phyloP scores from a whole-genome alignment of 192 early-diverging fungal genomes.

The Gigaspora rosea region DNA sequence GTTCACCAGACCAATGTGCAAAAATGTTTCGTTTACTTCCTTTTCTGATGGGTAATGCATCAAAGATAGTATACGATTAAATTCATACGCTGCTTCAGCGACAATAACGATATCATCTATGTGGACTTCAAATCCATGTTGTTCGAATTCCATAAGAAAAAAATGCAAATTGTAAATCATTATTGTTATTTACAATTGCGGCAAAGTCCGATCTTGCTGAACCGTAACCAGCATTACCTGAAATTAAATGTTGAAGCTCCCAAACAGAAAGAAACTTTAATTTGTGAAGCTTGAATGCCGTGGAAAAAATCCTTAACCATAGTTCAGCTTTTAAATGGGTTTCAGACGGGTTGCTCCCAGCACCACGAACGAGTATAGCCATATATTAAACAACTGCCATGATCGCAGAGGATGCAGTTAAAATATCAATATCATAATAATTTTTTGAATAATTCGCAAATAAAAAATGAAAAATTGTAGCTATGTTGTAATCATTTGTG shows the following conservation, averaged over 20 bases:
- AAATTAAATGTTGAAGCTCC: slow-evolving; percentile 19
- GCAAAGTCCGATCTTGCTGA: slow-evolving; percentile 27
- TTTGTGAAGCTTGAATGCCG: background rate
- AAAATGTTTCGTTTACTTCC: slow-evolving; percentile 12
- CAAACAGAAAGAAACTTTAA: slow-evolving; percentile 17
- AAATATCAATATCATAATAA: no score
- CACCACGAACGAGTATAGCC: no score
- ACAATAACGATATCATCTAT: slow-evolving; percentile 24
- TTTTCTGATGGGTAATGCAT: slow-evolving; percentile 13
- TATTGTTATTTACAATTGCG: background rate
- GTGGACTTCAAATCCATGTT: slow-evolving; percentile 24
- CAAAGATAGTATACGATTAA: slow-evolving; percentile 21
- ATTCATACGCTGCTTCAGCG: slow-evolving; percentile 1
- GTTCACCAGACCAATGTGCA: slow-evolving; percentile 26
- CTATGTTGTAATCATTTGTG: no score
- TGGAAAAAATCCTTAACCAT: slow-evolving; percentile 19
- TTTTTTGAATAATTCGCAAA: no score
- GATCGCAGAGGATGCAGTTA: no score
- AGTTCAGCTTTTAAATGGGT: slow-evolving; percentile 2
- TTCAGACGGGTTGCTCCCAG: background rate
- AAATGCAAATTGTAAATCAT: slow-evolving; percentile 26
- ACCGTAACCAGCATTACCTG: slow-evolving; percentile 11
- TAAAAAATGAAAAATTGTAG: no score
- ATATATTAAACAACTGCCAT: no score
- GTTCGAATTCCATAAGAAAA: slow-evolving; percentile 26